Conservation (phyloP, 176 grass and related monocot genomes). For the Paspalum notatum region DNA sequence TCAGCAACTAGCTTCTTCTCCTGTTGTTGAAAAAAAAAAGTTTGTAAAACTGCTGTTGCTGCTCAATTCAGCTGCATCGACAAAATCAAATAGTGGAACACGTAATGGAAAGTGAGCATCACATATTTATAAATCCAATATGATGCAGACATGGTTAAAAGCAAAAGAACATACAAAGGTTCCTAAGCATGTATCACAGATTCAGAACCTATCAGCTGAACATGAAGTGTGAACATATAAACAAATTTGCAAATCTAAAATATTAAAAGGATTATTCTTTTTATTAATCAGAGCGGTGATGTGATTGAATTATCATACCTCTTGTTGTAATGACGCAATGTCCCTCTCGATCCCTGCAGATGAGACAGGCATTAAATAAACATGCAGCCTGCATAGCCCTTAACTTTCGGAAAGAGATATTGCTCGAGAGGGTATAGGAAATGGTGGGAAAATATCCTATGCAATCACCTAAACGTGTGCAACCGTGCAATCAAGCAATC, state of each 20-base stretch:
- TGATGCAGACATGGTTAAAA: neutral
- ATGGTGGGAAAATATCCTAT: too few species aligned
- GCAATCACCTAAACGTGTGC: too few species aligned
- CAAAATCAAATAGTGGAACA: conserved; percentile 16
- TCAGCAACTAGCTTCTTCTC: conserved; percentile 92
- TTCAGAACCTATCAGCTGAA: conserved; percentile 26
- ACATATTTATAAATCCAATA: conserved; percentile 13
- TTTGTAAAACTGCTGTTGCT: neutral
- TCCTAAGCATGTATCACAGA: conserved; percentile 20
- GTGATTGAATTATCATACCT: conserved; percentile 54
- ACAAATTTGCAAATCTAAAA: neutral
- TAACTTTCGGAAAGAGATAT: conserved; percentile 7
- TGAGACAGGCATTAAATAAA: conserved; percentile 23
- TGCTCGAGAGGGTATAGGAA: neutral
- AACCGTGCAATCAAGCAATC: too few species aligned
- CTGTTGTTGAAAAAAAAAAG: conserved; percentile 50
- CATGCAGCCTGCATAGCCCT: neutral
- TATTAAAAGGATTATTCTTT: neutral
- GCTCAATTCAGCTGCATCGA: conserved; percentile 23
- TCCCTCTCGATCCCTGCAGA: conserved; percentile 84
- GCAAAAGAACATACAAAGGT: neutral
- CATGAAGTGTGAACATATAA: conserved; percentile 14
- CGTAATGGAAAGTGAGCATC: conserved; percentile 11
- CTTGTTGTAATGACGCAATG: conserved; percentile 71
- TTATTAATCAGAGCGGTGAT: neutral